Evolutionary conservation across 495 filamentous ascomycete species (phyloP).

Genomic region (Neurospora terricola): DNA sequence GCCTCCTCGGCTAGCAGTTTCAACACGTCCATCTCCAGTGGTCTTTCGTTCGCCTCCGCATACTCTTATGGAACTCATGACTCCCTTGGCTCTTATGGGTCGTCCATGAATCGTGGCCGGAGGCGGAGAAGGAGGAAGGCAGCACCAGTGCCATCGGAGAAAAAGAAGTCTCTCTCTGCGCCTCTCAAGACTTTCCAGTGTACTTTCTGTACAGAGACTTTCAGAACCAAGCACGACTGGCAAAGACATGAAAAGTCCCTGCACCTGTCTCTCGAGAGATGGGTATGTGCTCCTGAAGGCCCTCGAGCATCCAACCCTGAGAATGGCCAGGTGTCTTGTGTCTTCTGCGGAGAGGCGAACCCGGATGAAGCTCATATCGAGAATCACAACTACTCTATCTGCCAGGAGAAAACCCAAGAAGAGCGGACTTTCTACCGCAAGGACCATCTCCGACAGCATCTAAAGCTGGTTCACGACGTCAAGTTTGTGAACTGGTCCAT

Average conservation of each 20-base stretch:
- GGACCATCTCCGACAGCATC: slow-evolving; percentile 74
- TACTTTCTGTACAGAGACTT: slow-evolving; percentile 74
- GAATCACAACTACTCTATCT: slow-evolving; percentile 59
- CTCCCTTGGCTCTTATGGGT: slow-evolving; percentile 60
- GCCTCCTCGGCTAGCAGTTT: slow-evolving; percentile 63
- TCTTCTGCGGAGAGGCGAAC: slow-evolving; percentile 53
- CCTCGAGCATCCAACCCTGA: slow-evolving; percentile 39
- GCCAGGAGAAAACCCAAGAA: slow-evolving; percentile 48
- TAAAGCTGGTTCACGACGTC: slow-evolving; percentile 65
- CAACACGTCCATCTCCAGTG: slow-evolving; percentile 59
- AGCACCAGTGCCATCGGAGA: background rate
- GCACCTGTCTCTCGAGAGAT: slow-evolving; percentile 66
- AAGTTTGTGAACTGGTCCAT: slow-evolving; percentile 52
- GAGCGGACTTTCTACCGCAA: slow-evolving; percentile 75
- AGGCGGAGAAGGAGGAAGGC: slow-evolving; percentile 55
- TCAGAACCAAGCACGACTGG: slow-evolving; percentile 81
- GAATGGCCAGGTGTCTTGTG: slow-evolving; percentile 46
- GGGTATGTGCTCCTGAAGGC: slow-evolving; percentile 67
- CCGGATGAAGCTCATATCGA: slow-evolving; percentile 55
- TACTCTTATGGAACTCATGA: slow-evolving; percentile 57
- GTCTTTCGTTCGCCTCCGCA: slow-evolving; percentile 61
- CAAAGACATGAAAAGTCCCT: slow-evolving; percentile 73
- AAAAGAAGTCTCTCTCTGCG: slow-evolving; percentile 12
- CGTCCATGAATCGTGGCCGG: slow-evolving; percentile 46
- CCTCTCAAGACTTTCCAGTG: slow-evolving; percentile 60